Evolutionary conservation across 306 rosid genomes (phyloP).

Genomic region (Rosa chinensis): DNA sequence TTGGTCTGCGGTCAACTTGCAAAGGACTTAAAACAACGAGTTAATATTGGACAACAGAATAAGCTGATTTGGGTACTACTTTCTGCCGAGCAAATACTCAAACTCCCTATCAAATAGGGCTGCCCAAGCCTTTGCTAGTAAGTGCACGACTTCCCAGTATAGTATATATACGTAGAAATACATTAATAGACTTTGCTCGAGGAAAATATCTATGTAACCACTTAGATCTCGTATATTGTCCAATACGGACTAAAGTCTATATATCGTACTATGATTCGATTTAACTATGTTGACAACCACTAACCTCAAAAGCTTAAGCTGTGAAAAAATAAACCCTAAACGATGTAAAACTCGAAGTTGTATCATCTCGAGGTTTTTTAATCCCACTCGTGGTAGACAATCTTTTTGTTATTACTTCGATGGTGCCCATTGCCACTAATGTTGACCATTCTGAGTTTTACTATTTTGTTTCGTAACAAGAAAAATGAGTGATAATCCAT

Average conservation of each 20-base stretch:
- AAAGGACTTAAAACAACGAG: not conserved
- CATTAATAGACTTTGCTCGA: no score
- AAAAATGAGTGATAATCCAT: not conserved
- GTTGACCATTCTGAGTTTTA: not conserved
- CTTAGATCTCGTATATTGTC: not conserved
- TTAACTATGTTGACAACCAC: not conserved
- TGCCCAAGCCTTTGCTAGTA: not conserved
- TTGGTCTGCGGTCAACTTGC: not conserved
- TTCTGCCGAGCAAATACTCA: not conserved
- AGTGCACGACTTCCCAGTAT: no score
- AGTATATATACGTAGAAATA: no score
- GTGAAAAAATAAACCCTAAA: not conserved
- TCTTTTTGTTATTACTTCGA: not conserved
- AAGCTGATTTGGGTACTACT: not conserved
- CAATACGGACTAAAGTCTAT: not conserved
- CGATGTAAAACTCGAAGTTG: not conserved
- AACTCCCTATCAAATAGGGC: conserved; percentile 3
- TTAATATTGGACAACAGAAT: not conserved
- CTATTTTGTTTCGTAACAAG: not conserved
- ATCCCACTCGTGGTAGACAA: not conserved
- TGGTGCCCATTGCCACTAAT: not conserved
- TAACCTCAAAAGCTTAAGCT: not conserved
- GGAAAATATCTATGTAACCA: no score
- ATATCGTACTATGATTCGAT: not conserved
- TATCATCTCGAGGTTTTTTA: not conserved